Base-by-base conservation (phyloP, 768 basidiomycete genomes). In the Mycena belliarum region DNA sequence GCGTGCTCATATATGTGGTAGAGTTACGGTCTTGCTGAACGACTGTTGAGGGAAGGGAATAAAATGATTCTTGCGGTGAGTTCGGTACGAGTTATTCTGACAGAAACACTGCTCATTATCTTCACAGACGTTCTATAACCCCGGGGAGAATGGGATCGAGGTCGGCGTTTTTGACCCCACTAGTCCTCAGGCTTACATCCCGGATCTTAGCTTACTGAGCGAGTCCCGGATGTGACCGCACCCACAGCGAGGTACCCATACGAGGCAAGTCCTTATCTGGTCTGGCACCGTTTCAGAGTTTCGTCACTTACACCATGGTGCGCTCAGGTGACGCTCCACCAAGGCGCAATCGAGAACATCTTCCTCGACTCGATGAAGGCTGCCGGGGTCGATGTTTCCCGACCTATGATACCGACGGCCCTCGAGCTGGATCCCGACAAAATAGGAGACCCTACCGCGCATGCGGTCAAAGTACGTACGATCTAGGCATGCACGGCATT, bases 1-100 rank as follows among this genome's bases (percentile, higher is more conserved):
- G 29, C 26, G 16, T 14, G 42, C 32, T 45, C 10, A 26, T 49
- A 21, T 4, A 23, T 20, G 16, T 48, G 20, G 12, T 49, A 91
- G 89, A 92, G 89, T 60, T 91, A 92, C 71, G 90, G 89, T 7
- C 78, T 92, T 7, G 87, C 82, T 0, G 85, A 89, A 18, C 78
- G 81, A 4, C 65, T 92, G 21, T 57, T 91, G 24, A 76, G 71
- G 38, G 82, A 89, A 64, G 88, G 83, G 6, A 84, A 83, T 56
- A 86, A 88, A 47, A 77, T 92, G 78, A 82, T 89, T 58, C 79
- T 82, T 71, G 83, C 82, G 50, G 89, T 90, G 68, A 57, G 83
- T 74, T 11, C 12, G 37, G 29, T 32, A 12, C 42, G 9, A 14
- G 24, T 23, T 35, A 25, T n/a, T 32, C 16, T 28, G 8, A 48